Evolutionary conservation across 139 green algal genomes (phyloP).

Genomic region (Coelastrella sp.): DNA sequence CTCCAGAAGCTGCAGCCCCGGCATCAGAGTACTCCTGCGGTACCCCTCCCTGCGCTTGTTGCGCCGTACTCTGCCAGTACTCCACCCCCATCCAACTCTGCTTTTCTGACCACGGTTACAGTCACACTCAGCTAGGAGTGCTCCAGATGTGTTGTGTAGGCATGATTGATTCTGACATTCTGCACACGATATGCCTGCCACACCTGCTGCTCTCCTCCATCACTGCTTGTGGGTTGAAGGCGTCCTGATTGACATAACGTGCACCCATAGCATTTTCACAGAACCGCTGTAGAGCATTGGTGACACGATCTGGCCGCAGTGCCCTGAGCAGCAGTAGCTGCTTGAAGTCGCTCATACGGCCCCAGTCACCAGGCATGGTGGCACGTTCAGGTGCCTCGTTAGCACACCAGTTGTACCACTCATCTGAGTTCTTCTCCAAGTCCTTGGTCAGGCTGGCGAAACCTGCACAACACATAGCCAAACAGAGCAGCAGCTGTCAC

Average conservation of each 20-base stretch:
- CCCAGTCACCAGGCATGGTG: constrained; percentile 85
- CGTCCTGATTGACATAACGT: constrained; percentile 78
- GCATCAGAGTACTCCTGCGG: no score
- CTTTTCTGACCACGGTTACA: no score
- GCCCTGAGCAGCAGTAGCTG: constrained; percentile 75
- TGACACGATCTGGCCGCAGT: constrained; percentile 86
- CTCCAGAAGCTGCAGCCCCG: no score
- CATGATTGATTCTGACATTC: no score
- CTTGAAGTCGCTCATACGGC: constrained; percentile 78
- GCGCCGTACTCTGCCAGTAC: no score
- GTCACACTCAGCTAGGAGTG: no score
- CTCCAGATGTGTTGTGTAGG: no score
- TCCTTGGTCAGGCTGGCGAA: constrained; percentile 77
- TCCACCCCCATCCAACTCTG: no score
- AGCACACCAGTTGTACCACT: constrained; percentile 84
- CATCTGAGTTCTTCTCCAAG: constrained; percentile 89
- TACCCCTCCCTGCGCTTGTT: no score
- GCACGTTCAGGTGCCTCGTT: constrained; percentile 75
- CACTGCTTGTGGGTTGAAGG: constrained; percentile 78
- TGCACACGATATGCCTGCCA: no score
- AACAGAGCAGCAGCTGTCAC: no score
- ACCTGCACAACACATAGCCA: no score
- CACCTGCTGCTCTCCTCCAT: constrained; percentile 76
- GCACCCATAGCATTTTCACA: constrained; percentile 72
- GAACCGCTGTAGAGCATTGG: constrained; percentile 78